Percentiles rank a stretch among this genome's conserved stretches.
Evolutionary conservation across 2,329 filamentous ascomycete species (phyloP).

Genomic region (Myriosclerotinia curreyana): DNA sequence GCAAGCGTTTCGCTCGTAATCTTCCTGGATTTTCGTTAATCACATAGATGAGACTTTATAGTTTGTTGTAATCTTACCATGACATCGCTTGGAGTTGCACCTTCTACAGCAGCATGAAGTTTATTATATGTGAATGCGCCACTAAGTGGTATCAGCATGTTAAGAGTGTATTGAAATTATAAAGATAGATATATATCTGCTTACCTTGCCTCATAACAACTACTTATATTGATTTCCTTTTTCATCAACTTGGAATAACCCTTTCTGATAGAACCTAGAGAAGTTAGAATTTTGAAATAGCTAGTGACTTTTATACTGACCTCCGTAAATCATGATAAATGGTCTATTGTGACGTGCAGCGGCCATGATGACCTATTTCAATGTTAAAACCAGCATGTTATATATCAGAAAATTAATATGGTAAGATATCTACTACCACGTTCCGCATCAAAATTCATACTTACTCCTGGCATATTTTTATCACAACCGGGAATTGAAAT

Average conservation of each 20-base stretch:
- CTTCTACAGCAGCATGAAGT: constrained; percentile 66
- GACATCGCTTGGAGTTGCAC: constrained; percentile 68
- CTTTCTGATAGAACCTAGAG: constrained; percentile 72
- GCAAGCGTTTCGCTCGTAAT: constrained; percentile 68
- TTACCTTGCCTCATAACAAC: constrained; percentile 37
- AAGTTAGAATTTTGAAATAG: background rate
- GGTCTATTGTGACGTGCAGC: constrained; percentile 89
- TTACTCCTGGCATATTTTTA: constrained; percentile 88
- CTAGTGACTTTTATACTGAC: background rate
- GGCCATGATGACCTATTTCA: constrained; percentile 61
- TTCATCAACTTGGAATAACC: constrained; percentile 77
- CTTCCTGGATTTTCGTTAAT: constrained; percentile 45
- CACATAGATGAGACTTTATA: background rate
- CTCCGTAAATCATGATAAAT: constrained; percentile 89
- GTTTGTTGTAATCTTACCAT: constrained; percentile 44
- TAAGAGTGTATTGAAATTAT: background rate
- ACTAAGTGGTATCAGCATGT: background rate
- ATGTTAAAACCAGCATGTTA: background rate
- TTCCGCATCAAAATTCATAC: background rate
- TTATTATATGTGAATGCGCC: constrained; percentile 78
- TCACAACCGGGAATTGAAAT: constrained; percentile 92
- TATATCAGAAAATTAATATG: background rate
- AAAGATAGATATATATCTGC: background rate
- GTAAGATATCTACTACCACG: background rate
- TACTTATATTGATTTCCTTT: constrained; percentile 81